phyloP scores from a whole-genome alignment of 768 basidiomycete genomes.

The Amanita fuliginea region DNA sequence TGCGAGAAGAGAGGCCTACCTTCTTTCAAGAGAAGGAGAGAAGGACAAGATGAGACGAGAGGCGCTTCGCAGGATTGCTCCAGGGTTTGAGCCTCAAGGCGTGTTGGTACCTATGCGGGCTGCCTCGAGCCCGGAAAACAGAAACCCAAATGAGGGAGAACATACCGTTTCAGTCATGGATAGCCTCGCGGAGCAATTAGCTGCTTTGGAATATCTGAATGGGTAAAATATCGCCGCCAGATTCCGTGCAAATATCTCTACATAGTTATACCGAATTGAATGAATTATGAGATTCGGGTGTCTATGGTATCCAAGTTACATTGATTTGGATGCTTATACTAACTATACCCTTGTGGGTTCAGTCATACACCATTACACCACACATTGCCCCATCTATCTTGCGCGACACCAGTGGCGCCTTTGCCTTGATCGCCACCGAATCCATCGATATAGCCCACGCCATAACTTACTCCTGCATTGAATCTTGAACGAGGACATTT shows the following conservation, averaged over 20 bases:
- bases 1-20: slow-evolving; percentile 58
- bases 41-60: slow-evolving; percentile 57
- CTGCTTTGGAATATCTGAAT: slow-evolving; percentile 42
- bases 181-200: slow-evolving; percentile 72
- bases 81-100: slow-evolving; percentile 67
- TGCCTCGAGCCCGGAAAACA: slow-evolving; percentile 3
- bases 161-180: slow-evolving; percentile 58
- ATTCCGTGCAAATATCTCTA: no score
- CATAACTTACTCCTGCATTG: slow-evolving; percentile 62
- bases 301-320: neutral
- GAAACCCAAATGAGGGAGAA: slow-evolving; percentile 9
- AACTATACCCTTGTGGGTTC: no score
- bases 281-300: neutral
- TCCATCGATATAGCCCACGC: slow-evolving; percentile 63
- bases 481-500: slow-evolving; percentile 50
- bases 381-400: slow-evolving; percentile 65
- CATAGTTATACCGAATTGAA: neutral
- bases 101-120: slow-evolving; percentile 45
- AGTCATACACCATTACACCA: slow-evolving; percentile 57
- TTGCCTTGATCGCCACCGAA: slow-evolving; percentile 31
- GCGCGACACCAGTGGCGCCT: slow-evolving; percentile 42
- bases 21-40: slow-evolving; percentile 66
- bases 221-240: neutral
- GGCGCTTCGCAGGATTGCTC: slow-evolving; percentile 67
- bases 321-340: no score